Percentiles rank a stretch among this genome's conserved stretches.
Conservation (phyloP, 768 basidiomycete species). For the Boletus rubescentipes region DNA sequence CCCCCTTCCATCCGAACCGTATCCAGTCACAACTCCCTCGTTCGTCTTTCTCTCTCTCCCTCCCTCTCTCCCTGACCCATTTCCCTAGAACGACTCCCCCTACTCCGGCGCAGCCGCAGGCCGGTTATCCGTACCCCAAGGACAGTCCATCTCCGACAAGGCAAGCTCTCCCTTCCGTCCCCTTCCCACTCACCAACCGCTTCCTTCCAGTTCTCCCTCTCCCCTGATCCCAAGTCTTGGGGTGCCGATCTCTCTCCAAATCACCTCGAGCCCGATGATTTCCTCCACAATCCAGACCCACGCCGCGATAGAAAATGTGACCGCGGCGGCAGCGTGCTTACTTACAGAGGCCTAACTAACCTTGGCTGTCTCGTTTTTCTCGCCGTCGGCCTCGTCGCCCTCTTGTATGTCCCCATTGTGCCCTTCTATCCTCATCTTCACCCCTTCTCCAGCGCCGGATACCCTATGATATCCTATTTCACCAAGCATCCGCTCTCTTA, state of each 20-base stretch:
- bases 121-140: constrained; percentile 26
- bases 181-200: constrained; percentile 1
- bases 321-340: constrained; percentile 56
- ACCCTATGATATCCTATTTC: constrained; percentile 61
- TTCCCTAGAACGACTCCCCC: constrained; percentile 40
- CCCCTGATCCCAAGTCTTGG: constrained; percentile 72
- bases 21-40: constrained; percentile 43
- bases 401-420: constrained; percentile 54
- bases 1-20: constrained; percentile 37
- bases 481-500: constrained; percentile 43
- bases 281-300: constrained; percentile 73
- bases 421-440: neutral
- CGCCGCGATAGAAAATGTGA: constrained; percentile 58
- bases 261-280: constrained; percentile 62
- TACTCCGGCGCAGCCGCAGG: constrained; percentile 37
- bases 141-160: constrained; percentile 60
- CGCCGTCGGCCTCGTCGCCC: constrained; percentile 48
- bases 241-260: constrained; percentile 62
- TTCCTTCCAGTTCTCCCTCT: constrained; percentile 59
- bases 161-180: constrained; percentile 26
- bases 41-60: constrained; percentile 24
- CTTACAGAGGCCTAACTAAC: constrained; percentile 68
- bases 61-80: neutral
- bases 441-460: constrained; percentile 49
- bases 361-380: constrained; percentile 65